These are phyloP conservation scores for Candida golubevii DNA, from an alignment of 805 yeast genomes.

Conservation along the genomic window DNA sequence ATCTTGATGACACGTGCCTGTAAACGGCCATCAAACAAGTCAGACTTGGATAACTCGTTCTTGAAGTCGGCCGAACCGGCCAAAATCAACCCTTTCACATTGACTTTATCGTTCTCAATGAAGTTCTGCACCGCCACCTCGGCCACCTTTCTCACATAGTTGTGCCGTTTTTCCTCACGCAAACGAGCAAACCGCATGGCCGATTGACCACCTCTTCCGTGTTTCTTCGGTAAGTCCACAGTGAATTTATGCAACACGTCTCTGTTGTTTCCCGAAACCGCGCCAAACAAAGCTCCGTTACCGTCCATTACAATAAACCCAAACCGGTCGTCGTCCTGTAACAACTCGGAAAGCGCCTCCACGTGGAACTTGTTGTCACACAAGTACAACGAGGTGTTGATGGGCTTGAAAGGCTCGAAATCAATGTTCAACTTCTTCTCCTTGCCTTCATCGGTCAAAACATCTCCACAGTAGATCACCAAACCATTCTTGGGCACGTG, in stretches of 20 bases:
- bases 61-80: constrained; percentile 99
- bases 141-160: constrained; percentile 96
- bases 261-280: constrained; percentile 94
- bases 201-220: constrained; percentile 99
- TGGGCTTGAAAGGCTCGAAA: constrained; percentile 98
- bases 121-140: constrained; percentile 98
- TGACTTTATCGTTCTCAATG: constrained; percentile 90
- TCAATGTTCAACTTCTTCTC: constrained; percentile 95
- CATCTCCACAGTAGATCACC: constrained; percentile 98
- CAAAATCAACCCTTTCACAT: constrained; percentile 87
- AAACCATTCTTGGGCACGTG: constrained; percentile 92
- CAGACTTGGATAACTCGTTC: constrained; percentile 88
- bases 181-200: constrained; percentile 98
- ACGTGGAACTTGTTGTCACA: constrained; percentile 99
- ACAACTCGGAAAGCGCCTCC: constrained; percentile 89
- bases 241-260: constrained; percentile 92
- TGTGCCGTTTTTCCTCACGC: constrained; percentile 98
- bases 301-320: constrained; percentile 99
- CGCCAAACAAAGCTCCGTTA: constrained; percentile 95
- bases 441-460: constrained; percentile 93
- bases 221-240: constrained; percentile 98
- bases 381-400: constrained; percentile 88
- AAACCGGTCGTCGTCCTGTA: constrained; percentile 92
- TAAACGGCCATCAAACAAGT: constrained; percentile 87
- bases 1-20: constrained; percentile 82